Base-by-base conservation (phyloP, 768 basidiomycete species). In the Leccinum aurantiacum region DNA sequence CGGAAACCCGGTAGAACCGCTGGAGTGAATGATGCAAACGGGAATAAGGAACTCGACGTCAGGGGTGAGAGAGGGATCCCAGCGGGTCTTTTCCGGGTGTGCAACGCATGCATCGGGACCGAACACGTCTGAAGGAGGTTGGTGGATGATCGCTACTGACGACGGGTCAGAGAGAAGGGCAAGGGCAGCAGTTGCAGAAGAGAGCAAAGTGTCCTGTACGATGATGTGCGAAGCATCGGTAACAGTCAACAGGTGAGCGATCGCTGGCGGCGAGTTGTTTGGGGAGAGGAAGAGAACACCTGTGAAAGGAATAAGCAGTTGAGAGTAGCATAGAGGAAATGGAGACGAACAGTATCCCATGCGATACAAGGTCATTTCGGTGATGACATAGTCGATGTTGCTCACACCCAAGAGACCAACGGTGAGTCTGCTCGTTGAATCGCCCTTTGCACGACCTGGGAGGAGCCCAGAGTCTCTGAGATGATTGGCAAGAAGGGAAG, bases 211-310 rank as follows among this genome's bases (percentile, higher is more conserved):
- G 1, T 71, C 59, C 38, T 71, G 70, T 19, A 67, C 69, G 8
- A 71, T 61, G 22, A 71, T 27, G 44, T 71, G 65, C 1, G 64
- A 62, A 4, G 67, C 57, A 38, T 63, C 56, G 2, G 70, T 73
- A 41, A 41, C 57, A 2, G 67, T 59, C 61, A 82, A 69, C 19
- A 84, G 71, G 60, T 82, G 77, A 1, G 80, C 80, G 25, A 80
- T 75, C 5, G 81, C 82, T 5, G 75, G 67, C 0, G 78, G 72
- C 0, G 81, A 82, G 66, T 82, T 83, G 61, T 79, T 75, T 5
- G 77, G 72, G 6, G 79, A 79, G 6, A 79, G 67, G 9, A 77
- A 73, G 41, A 77, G 76, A 1, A 73, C 68, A 10, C 62, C 63
- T 71, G 25, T 15, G n/a, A 37, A 19, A 55, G 11, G 17, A 25